phyloP scores from a whole-genome alignment of 2,329 filamentous ascomycete genomes.

The Colletotrichum sansevieriae region DNA sequence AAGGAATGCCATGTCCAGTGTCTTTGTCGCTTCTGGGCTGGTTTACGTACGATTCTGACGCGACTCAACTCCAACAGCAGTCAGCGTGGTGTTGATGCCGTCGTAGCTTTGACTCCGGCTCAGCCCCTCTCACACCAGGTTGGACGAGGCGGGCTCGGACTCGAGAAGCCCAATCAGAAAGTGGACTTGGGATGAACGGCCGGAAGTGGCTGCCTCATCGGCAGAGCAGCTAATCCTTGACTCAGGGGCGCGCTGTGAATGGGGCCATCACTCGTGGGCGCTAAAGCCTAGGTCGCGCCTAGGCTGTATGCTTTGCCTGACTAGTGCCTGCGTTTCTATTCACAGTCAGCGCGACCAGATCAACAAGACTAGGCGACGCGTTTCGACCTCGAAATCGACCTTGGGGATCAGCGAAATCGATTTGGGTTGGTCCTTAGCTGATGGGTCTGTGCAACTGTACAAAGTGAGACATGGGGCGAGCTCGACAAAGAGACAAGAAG shows the following conservation, averaged over 20 bases:
- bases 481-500: neutral
- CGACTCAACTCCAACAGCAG: slow-evolving; percentile 8
- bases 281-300: slow-evolving; percentile 10
- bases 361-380: slow-evolving; percentile 21
- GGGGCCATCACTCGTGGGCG: slow-evolving; percentile 24
- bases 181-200: slow-evolving; percentile 30
- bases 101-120: slow-evolving; percentile 26
- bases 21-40: slow-evolving; percentile 4
- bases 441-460: slow-evolving; percentile 18
- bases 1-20: slow-evolving; percentile 1
- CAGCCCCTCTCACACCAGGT: slow-evolving; percentile 26
- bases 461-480: neutral
- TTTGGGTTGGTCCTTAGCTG: slow-evolving; percentile 9
- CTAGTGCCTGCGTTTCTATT: slow-evolving; percentile 18
- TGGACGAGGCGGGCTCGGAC: slow-evolving; percentile 39
- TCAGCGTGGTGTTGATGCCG: slow-evolving; percentile 20
- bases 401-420: slow-evolving; percentile 22
- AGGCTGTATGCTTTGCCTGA: slow-evolving; percentile 22
- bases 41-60: slow-evolving; percentile 20
- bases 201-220: slow-evolving; percentile 36
- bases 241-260: slow-evolving; percentile 34
- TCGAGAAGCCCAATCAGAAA: slow-evolving; percentile 15
- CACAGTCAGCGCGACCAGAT: slow-evolving; percentile 14
- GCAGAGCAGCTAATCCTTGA: slow-evolving; percentile 30
- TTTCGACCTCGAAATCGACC: slow-evolving; percentile 22